These are phyloP conservation scores for Ehretia macrophylla DNA, from an alignment of 257 asterid genomes.

Conservation along the genomic window DNA sequence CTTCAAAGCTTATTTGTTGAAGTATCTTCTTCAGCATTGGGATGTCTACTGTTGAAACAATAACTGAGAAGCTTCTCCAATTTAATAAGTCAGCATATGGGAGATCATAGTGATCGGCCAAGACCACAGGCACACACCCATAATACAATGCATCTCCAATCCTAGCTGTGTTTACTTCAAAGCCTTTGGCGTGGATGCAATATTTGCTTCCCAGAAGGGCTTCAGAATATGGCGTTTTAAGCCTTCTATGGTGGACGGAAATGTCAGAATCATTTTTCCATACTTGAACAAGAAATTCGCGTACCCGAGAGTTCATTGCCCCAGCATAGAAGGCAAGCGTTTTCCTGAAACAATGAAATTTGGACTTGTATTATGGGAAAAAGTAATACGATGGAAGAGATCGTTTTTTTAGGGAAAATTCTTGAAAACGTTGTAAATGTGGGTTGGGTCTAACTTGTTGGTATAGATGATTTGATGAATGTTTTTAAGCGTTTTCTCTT, in stretches of 20 bases:
- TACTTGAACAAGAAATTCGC: slow-evolving; percentile 30
- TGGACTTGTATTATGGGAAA: too few relatives aligned
- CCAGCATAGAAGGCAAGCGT: slow-evolving; percentile 81
- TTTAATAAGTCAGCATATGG: slow-evolving; percentile 65
- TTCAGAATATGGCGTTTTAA: slow-evolving; percentile 76
- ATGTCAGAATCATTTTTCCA: slow-evolving; percentile 64
- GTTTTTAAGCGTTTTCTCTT: too few relatives aligned
- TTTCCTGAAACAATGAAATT: slow-evolving; percentile 33
- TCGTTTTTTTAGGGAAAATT: too few relatives aligned
- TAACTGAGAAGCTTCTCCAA: slow-evolving; percentile 65
- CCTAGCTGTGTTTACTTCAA: slow-evolving; percentile 87
- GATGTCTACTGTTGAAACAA: slow-evolving; percentile 51
- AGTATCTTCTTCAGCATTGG: slow-evolving; percentile 58
- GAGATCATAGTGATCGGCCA: slow-evolving; percentile 84
- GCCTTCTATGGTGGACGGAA: slow-evolving; percentile 49
- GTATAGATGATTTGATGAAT: too few relatives aligned
- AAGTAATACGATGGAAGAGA: too few relatives aligned
- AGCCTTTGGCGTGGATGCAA: slow-evolving; percentile 93
- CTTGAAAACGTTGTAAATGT: too few relatives aligned
- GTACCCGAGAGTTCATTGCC: slow-evolving; percentile 73
- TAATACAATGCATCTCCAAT: slow-evolving; percentile 75
- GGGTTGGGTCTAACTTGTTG: too few relatives aligned
- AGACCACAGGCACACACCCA: slow-evolving; percentile 81
- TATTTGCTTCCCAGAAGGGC: slow-evolving; percentile 70
- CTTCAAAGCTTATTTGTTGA: slow-evolving; percentile 9